Conservation (phyloP, 805 yeast species). For the Maudiozyma pseudohumilis region DNA sequence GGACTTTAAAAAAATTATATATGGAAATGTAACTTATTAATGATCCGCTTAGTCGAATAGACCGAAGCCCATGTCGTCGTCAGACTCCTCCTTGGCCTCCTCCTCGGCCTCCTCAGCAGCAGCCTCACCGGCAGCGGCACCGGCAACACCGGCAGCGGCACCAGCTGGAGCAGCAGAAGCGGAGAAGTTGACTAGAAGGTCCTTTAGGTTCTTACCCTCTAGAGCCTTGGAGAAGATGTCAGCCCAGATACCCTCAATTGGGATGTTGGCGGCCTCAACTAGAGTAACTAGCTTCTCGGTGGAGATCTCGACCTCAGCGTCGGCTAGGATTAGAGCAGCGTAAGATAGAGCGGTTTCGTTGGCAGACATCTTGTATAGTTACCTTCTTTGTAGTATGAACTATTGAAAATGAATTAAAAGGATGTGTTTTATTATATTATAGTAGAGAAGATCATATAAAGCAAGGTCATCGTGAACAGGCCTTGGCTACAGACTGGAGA, state of each 20-base stretch:
- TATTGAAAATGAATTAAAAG: no score
- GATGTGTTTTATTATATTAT: no score
- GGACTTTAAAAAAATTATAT: not conserved
- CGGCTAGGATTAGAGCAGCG: constrained; percentile 98
- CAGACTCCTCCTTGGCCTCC: constrained; percentile 56
- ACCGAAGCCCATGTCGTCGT: constrained; percentile 87
- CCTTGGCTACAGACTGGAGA: no score
- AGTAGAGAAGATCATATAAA: no score
- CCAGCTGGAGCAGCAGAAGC: constrained; percentile 39
- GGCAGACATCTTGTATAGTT: constrained; percentile 32
- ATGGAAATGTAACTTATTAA: constrained; percentile 1
- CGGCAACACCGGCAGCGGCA: constrained; percentile 38
- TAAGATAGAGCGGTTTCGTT: constrained; percentile 84
- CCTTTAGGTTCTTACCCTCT: constrained; percentile 67
- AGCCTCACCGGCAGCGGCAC: constrained; percentile 32
- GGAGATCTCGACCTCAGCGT: constrained; percentile 90
- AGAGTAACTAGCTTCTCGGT: constrained; percentile 66
- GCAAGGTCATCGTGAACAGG: no score
- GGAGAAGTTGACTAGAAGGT: constrained; percentile 50
- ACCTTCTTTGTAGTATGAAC: no score
- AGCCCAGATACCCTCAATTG: constrained; percentile 71
- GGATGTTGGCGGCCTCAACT: constrained; percentile 58
- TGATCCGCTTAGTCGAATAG: constrained; percentile 57
- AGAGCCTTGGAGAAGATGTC: constrained; percentile 75
- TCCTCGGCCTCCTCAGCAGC: constrained; percentile 46